A percentile compares a stretch with the other conserved stretches of the same genome.
Evolutionary conservation across 2,329 filamentous ascomycete genomes (phyloP).

Genomic region (Neopestalotiopsis sp.): DNA sequence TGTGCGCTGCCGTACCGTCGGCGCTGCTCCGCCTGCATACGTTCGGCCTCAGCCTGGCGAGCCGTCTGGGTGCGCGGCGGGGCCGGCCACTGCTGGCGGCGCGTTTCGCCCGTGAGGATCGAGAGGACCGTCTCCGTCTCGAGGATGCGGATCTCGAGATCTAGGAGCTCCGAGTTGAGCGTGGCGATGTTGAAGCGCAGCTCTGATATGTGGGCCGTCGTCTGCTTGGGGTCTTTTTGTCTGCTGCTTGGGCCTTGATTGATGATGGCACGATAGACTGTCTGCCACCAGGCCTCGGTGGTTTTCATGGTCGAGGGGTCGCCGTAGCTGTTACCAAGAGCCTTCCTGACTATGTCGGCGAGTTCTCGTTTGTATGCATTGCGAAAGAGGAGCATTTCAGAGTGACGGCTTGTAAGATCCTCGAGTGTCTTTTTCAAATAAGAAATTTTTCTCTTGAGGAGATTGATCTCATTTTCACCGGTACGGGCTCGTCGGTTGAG

Average conservation of each 20-base stretch:
- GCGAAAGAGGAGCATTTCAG: not conserved
- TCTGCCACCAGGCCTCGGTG: not conserved
- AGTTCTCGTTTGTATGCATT: not conserved
- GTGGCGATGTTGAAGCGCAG: not conserved
- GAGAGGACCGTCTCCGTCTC: conserved; percentile 1
- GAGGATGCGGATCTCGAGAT: not conserved
- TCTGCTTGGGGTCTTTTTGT: not conserved
- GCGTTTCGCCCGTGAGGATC: not conserved
- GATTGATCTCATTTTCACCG: not conserved
- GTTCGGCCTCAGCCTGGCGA: not conserved
- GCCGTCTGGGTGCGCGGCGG: not conserved
- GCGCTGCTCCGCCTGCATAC: not conserved
- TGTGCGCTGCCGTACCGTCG: not conserved
- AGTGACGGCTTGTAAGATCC: not conserved
- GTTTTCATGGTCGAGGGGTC: not conserved
- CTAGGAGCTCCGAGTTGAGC: not conserved
- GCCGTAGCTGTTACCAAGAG: not conserved
- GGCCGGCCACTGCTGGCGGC: not conserved
- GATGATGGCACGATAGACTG: too few relatives aligned
- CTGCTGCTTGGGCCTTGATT: not conserved
- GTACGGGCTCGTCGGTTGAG: not conserved
- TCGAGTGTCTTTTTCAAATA: not conserved
- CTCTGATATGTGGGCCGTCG: not conserved
- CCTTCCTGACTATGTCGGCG: not conserved
- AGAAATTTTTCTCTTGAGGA: not conserved